These are phyloP conservation scores for Abrus pulchellus DNA, from an alignment of 306 rosid genomes.

Conservation along the genomic window DNA sequence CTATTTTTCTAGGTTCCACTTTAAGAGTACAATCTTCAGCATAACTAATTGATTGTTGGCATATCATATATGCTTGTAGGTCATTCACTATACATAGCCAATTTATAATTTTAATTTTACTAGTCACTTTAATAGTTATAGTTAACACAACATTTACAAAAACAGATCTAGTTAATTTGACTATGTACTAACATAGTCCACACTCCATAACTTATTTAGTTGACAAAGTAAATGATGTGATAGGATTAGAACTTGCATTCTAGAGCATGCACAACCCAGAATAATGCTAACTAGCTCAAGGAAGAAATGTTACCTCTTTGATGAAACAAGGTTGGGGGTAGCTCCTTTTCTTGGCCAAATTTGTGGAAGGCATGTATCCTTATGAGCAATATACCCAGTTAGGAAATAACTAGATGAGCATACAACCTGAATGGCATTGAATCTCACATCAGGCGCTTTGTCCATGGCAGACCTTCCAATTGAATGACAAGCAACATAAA, in stretches of 20 bases:
- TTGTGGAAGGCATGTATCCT: conserved; percentile 83
- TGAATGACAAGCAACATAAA: conserved; percentile 87
- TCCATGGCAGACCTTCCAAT: conserved; percentile 81
- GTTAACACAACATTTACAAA: neutral
- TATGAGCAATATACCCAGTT: conserved; percentile 68
- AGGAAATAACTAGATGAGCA: conserved; percentile 81
- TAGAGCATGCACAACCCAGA: neutral
- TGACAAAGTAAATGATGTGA: neutral
- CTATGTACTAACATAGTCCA: conserved; percentile 1
- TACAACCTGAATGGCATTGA: conserved; percentile 77
- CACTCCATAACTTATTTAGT: neutral
- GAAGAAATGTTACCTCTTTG: conserved; percentile 63
- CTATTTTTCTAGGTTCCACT: neutral
- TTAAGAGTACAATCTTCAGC: neutral
- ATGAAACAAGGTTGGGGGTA: conserved; percentile 62
- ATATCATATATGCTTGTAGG: neutral
- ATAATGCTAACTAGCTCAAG: conserved; percentile 6
- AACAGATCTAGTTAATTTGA: neutral
- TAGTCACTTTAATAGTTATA: neutral
- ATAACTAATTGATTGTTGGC: neutral
- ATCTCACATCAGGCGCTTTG: conserved; percentile 66
- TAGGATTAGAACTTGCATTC: neutral
- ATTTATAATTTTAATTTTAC: neutral
- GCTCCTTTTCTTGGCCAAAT: conserved; percentile 77
- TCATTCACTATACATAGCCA: neutral